Base-by-base conservation (phyloP, 2,329 filamentous ascomycete genomes). In the Berkeleyomyces basicola region DNA sequence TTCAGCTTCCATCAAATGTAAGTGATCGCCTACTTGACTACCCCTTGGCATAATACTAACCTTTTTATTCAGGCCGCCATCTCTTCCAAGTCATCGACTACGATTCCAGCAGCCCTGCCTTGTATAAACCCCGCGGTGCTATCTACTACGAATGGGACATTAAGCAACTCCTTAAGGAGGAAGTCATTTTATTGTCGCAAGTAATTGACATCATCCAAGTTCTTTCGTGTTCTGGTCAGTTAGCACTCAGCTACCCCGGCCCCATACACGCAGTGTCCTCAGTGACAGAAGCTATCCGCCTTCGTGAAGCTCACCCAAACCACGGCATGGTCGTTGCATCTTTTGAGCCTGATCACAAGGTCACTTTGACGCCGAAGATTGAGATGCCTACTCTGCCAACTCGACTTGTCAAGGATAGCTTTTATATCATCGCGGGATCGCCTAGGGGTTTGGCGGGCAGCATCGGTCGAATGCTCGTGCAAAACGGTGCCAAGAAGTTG, bases 351-450 rank as follows among this genome's bases (percentile, higher is more conserved):
- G 70, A 73, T 4, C 64, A 66, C 0, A 69, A 71, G 4, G 63
- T 67, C 7, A 63, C 66, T 11, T 62, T 66, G n/a, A 67, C 42
- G 44, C 46, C 1, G 64, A 51, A 68, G 40, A 71, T 67, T 23
- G 57, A 59, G 40, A 46, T 59, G 67, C 1, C 68, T 75, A 4
- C 49, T 63, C 1, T 70, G 74, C 3, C 67, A 64, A 4, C 67
- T 78, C 14, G 16, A 31, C 14, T 60, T 10, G 36, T 23, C 2
- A 61, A 67, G 1, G 69, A 74, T 5, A 73, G 71, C 0, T 78
- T 79, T 0, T 85, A 84, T 63, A 67, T 84, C 2, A 70, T 85
- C 3, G 74, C 76, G 3, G 82, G 82, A 14, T 80, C 81, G 0
- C 73, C 82, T 0, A 80, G 81, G 14, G 82, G 82, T 9, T 72